Base-by-base conservation (phyloP, 768 basidiomycete genomes). In the Rhodosporidiobolus sp. region DNA sequence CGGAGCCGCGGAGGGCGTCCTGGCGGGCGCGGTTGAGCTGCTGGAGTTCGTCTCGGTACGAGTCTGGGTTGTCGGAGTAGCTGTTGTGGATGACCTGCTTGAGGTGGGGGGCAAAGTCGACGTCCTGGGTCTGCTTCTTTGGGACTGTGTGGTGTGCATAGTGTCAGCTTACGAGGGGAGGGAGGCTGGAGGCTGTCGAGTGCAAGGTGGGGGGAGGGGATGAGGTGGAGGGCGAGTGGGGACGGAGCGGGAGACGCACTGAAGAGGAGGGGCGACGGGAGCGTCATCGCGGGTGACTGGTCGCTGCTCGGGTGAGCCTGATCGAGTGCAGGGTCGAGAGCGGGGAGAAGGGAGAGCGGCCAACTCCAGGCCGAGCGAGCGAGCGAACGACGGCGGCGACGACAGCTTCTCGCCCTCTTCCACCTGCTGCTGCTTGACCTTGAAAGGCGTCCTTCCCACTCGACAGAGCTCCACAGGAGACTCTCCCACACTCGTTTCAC, bases 71-170 rank as follows among this genome's bases (percentile, higher is more conserved):
- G 84, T 98, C 96, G 35, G 92, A 92, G 80, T 96, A 99, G 1
- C 91, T 92, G 77, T 92, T 89, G 4, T 90, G 86, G 81, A 99
- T 94, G 55, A 93, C 84, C 75, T 84, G 87, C 43, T 90, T 87
- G 73, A 98, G 91, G 4, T 93, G 91, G 0, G 86, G 86, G 3
- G 94, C 90, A 90, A 94, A 97, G 83, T 99, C 96, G 35, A 95
- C 94, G 77, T 98, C 95, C 24, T 92, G 89, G 0, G 96, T 96
- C n/a, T 86, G 84, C 85, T 99, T 99, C 84, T 86, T 89, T 0
- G 95, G 94, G 50, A 97, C 91, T 20, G 92, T 86, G 73, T 95
- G 89, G 80, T 80, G 48, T 65, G 71, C 71, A 69, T 75, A 20
- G 77, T 67, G 34, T 66, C 53, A 49, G 71, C 48, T 57, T 17